Evolutionary conservation across 495 filamentous ascomycete genomes (phyloP), one percentile per base, ranked within the genome.

Genomic region (Xylaria scruposa): DNA sequence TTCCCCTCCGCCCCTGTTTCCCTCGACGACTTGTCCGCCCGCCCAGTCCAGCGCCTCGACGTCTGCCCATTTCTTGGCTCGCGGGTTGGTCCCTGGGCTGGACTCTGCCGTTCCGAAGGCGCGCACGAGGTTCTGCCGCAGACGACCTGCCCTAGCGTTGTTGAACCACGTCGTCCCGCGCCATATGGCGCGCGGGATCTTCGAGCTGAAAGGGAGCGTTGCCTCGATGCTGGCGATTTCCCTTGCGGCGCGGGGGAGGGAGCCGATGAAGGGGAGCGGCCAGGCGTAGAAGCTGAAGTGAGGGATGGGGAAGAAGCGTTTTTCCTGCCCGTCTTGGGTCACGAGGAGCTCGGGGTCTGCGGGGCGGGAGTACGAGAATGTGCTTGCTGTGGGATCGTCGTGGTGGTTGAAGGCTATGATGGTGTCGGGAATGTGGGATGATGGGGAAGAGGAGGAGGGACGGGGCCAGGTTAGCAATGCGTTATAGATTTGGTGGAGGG

Each of bases 221-320:
- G 76, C 24, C 49, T 88, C 86, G 47, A 86, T 68, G 0, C n/a
- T 5, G 0, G 80, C 53, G 54, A 90, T 87, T 31, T 87, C 86
- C 3, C 59, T 26, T 0, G 80, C 75, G 3, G 90, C 87, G 70
- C 88, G 87, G 17, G 83, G 74, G 66, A 91, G 88, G 9, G 88
- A 86, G 5, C 88, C 87, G 53, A 92, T 84, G 68, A 87, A 83
- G 40, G 88, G 83, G 54, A 91, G 85, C 0, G 89, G 85, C 90
- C 91, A 94, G 1, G 89, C 83, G 90, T 91, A 95, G 83, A 91
- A 93, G 71, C 89, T 87, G 78, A 94, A 95, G 81, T 95, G 92
- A 0, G 93, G 93, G 82, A 95, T 92, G 4, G 93, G 76, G 89
- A 93, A 95, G 63, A 85, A 79, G 15, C 81, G 82, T 7, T 68